Evolutionary conservation across 208 protist genomes (phyloP), one percentile per base, ranked within the genome.

Genomic region (Acanthamoeba divionensis): DNA sequence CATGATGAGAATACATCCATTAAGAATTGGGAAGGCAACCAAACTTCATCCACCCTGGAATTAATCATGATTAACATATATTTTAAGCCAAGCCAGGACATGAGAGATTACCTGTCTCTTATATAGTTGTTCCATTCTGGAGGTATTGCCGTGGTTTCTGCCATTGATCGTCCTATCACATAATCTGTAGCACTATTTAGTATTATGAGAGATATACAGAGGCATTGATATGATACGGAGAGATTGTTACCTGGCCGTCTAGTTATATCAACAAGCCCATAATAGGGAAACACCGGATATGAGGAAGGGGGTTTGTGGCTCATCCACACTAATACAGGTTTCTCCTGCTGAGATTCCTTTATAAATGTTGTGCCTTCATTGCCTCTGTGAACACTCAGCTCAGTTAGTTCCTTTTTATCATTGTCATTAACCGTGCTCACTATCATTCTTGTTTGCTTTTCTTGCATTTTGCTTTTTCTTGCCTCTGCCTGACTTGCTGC

Each of bases 21-120:
- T 18, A 90, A 67, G 65, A 91, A 91, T n/a, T 31, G 57, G 9
- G 91, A 91, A 26, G 91, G 91, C 47, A 91, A 48, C 91, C 91
- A 92, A 2, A 90, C 63, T 66, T 90, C 83, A 29, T 71, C 65
- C 47, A 77, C 83, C 36, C 80, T 88, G 15, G 12, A 60, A 54
- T 15, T 0, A 12, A 33, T 4, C 7, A 8, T 18, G 75, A 50
- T 21, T 66, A 26, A 6, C 50, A 31, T 45, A n/a, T 18, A 21
- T 24, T 8, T 7, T 12, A 79, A 18, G 18, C 50, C 36, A 1
- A 41, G 31, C 0, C 54, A 33, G 2, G 54, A 33, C n/a, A 0
- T 0, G 1, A 65, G 50, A 29, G 1, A 24, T 26, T 10, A 38
- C 73, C 38, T 47, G 44, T 15, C 52, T 21, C 24, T 90, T 33